Base-by-base conservation (phyloP, 2,329 filamentous ascomycete species). In the Tolypocladium tropicale region DNA sequence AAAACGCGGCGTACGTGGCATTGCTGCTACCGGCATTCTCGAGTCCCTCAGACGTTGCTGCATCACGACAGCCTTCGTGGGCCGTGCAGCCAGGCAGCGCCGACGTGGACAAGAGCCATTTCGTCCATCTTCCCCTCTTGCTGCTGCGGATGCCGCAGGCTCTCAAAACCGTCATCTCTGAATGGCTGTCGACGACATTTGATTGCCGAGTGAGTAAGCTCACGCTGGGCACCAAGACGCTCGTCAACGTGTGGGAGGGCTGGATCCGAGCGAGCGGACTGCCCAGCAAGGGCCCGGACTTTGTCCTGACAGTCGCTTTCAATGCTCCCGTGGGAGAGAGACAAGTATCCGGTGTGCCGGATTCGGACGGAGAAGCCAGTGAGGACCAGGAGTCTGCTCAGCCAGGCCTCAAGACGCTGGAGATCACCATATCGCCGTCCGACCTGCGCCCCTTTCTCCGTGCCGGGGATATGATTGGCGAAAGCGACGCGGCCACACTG, bases 171-270 rank as follows among this genome's bases (percentile, higher is more conserved):
- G 68, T 78, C 23, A 61, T 84, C 0, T 58, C 72, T n/a, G 73
- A 77, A 25, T 84, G 83, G 65, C 67, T 84, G 12, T 71, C 74
- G 4, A 73, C 67, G 46, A 76, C 75, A 0, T 83, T 84, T 59
- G 81, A 84, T 67, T 82, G 79, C 58, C 79, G 78, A 32, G 74
- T 83, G 49, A 76, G 72, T 55, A 69, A 77, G 4, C 66, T 83
- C 46, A 70, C 70, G 1, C 64, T 84, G 2, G 77, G 78, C 6
- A 81, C 79, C 7, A 72, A 71, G 49, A 79, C 77, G 2, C 69
- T 84, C 0, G 67, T 81, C 1, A 63, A 64, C 4, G 69, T 74
- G 6, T 79, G 77, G 76, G 81, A 83, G 59, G 64, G 69, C 16
- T 83, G 80, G 80, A 69, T 79, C 33, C 63, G 67, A 2, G 66